These are phyloP conservation scores for Teratosphaeria gauchensis DNA, from an alignment of 2,329 filamentous ascomycete genomes.

Conservation along the genomic window DNA sequence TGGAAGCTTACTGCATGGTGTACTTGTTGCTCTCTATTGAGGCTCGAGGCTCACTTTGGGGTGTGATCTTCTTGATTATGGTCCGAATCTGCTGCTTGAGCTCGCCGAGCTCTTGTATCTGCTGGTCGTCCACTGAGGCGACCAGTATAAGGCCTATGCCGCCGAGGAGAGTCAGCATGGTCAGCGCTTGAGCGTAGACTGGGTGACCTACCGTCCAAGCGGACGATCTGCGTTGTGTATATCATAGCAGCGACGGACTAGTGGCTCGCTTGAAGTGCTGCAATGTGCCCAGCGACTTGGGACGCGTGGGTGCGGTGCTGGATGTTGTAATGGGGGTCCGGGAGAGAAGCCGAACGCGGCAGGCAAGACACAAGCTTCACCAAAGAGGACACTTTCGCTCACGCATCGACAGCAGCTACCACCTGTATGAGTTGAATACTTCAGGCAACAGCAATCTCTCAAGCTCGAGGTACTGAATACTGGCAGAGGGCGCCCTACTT, in stretches of 20 bases:
- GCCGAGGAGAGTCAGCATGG: conserved; percentile 6
- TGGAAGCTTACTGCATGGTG: conserved; percentile 64
- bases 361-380: neutral
- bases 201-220: conserved; percentile 64
- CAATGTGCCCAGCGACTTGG: neutral
- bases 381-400: neutral
- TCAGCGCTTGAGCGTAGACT: neutral
- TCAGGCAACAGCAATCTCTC: neutral
- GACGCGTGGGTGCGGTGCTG: neutral
- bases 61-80: conserved; percentile 76
- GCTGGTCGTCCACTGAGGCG: conserved; percentile 85
- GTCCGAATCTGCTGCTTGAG: conserved; percentile 87
- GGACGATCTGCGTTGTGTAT: conserved; percentile 73
- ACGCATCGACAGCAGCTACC: neutral
- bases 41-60: conserved; percentile 82
- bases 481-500: neutral
- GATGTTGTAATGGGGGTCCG: neutral
- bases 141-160: conserved; percentile 81
- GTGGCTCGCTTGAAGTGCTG: neutral
- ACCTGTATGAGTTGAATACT: neutral
- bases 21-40: conserved; percentile 79
- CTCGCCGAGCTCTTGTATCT: conserved; percentile 68
- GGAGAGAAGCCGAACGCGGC: neutral
- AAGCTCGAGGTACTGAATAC: neutral
- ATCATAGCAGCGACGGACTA: conserved; percentile 18